Base-by-base conservation (phyloP, 371 early-diverging fungal genomes). In the Zychaea mexicana region DNA sequence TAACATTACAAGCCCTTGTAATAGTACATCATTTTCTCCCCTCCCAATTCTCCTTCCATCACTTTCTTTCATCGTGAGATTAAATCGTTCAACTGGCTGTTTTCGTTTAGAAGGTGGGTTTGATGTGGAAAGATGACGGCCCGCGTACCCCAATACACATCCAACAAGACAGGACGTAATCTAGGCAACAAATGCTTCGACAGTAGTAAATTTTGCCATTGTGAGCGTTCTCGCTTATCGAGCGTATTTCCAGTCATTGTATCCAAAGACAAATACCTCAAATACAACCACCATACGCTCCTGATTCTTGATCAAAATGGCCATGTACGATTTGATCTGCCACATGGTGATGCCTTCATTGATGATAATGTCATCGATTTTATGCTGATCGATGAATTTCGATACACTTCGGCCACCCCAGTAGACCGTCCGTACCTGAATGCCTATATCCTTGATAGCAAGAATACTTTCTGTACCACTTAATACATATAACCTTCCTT, bases 311-410 rank as follows among this genome's bases (percentile, higher is more conserved):
- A 88, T 84, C 33, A 91, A 66, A 26, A 91, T 84, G 9, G 90
- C 91, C 77, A 92, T 70, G 67, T 90, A 91, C 28, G 88, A 89
- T 55, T 87, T 87, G 61, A 92, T 84, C 52, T 90, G 89, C 77
- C 87, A 85, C 77, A 90, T 76, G 7, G 88, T 88, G 39, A 92
- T 90, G 8, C 84, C 91, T 68, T 92, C 93, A 60, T 90, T 89
- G 65, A 92, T 89, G 57, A 91, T 76, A 12, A 91, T 79, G 64
- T 89, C 86, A 24, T 77, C 71, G 62, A 92, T 85, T 49, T 85
- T 81, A 31, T 77, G 70, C 36, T 78, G 60, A 66, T 87, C 88
- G 54, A 92, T 89, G 68, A 92, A 91, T 28, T 75, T 71, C 0
- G 85, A 79, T 0, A 73, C 79, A 24, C 77, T 74, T 39, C 79